Evolutionary conservation across 768 basidiomycete genomes (phyloP).

Genomic region (Boletellus emodensis): DNA sequence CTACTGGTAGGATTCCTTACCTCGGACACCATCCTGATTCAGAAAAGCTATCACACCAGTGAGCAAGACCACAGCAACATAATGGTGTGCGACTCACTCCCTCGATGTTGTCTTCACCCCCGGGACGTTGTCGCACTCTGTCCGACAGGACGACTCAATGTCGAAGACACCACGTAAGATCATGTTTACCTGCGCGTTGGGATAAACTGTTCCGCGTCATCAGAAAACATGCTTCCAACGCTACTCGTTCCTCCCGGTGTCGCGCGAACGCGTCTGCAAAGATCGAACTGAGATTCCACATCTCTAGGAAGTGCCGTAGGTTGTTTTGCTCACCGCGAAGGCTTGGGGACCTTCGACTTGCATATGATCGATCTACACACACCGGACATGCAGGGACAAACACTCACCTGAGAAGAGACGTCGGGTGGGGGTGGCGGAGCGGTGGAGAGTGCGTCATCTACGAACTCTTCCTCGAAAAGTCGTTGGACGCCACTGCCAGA

Average conservation of each 20-base stretch:
- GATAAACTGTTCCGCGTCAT: constrained; percentile 46
- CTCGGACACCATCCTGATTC: not conserved
- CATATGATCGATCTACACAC: not conserved
- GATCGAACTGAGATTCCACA: constrained; percentile 1
- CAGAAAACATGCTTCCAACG: constrained; percentile 42
- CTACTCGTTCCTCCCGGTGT: constrained; percentile 28
- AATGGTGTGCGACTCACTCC: constrained; percentile 27
- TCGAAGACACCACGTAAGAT: not conserved
- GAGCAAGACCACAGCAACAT: not conserved
- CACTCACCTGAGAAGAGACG: not conserved
- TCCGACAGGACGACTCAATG: not conserved
- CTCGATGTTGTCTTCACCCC: constrained; percentile 59
- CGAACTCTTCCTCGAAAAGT: constrained; percentile 35
- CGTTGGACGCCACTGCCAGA: not conserved
- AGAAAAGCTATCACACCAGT: constrained; percentile 27
- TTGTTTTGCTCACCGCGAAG: constrained; percentile 43
- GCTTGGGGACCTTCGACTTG: constrained; percentile 31
- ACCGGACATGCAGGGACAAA: too few species aligned
- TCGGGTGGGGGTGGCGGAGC: constrained; percentile 42
- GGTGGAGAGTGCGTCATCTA: constrained; percentile 55
- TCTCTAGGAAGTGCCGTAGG: too few species aligned
- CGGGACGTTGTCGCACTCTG: constrained; percentile 66
- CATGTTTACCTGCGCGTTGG: constrained; percentile 60
- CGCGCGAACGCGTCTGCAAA: constrained; percentile 33
- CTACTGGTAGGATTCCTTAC: not conserved